These are phyloP conservation scores for Suillus alpinus DNA, from an alignment of 768 basidiomycete genomes.

Conservation along the genomic window DNA sequence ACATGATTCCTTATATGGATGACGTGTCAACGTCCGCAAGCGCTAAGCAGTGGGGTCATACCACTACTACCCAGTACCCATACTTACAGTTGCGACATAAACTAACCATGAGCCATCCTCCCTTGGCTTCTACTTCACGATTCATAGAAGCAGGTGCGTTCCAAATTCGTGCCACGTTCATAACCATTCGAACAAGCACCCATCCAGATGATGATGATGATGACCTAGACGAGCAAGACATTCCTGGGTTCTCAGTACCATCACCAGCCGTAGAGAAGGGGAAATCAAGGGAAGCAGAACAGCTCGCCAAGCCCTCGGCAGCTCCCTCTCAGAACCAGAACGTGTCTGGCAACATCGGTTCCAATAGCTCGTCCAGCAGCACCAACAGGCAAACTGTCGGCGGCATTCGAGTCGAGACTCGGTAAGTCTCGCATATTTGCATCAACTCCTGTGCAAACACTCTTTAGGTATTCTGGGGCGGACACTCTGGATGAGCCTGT, in stretches of 20 bases:
- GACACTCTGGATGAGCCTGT: constrained; percentile 95
- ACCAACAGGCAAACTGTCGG: constrained; percentile 67
- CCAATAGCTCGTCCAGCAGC: constrained; percentile 39
- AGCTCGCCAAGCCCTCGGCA: constrained; percentile 42
- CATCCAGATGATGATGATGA: constrained; percentile 63
- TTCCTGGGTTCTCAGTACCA: constrained; percentile 77
- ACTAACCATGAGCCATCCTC: constrained; percentile 20
- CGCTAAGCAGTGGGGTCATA: neutral
- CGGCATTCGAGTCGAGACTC: constrained; percentile 86
- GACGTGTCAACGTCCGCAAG: neutral
- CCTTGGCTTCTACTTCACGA: constrained; percentile 59
- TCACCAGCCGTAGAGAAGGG: constrained; percentile 60
- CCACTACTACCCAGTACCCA: neutral
- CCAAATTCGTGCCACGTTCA: neutral
- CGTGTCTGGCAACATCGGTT: constrained; percentile 74
- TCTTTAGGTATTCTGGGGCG: constrained; percentile 63
- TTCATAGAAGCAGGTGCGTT: constrained; percentile 78
- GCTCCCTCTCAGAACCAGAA: constrained; percentile 32
- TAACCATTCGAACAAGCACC: constrained; percentile 8
- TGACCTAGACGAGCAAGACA: constrained; percentile 77
- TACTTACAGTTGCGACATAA: neutral
- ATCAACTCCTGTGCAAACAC: neutral
- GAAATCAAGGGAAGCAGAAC: constrained; percentile 61
- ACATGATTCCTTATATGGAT: neutral
- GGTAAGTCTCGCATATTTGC: constrained; percentile 44